Base-by-base conservation (phyloP, 2,329 filamentous ascomycete species). In the Beauveria asiatica region DNA sequence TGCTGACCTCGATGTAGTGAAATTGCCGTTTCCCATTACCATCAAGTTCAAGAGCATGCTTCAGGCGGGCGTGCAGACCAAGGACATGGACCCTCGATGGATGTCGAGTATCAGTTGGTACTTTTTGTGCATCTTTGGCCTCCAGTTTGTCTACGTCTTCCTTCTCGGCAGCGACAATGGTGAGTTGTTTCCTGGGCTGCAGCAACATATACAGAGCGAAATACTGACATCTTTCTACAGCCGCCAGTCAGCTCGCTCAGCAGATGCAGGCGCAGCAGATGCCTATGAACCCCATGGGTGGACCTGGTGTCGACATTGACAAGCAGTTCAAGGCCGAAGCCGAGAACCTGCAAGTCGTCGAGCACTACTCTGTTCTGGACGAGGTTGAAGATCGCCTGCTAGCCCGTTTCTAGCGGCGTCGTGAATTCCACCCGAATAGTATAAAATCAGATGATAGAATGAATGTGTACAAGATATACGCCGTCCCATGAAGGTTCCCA, bases 11-110 rank as follows among this genome's bases (percentile, higher is more conserved):
- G 16, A 53, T n/a, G 13, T 60, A 83, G 92, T 99, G 84, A 97
- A 97, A 86, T 77, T 99, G 27, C 94, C 94, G 0, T 99, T 99
- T 74, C 94, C 95, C 3, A 83, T 99, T 65, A 99, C 94, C 37
- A 92, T 97, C 74, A 95, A 96, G 74, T 99, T 99, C 83, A 99
- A 99, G 82, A 94, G 91, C 67, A 99, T 99, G 94, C 82, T 99
- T 57, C 94, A 99, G 77, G 93, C 93, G 46, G 94, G 94, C 68
- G 93, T 99, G 49, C 92, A 92, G 64, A 99, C 95, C 27, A 88
- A 87, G 69, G 94, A 99, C 72, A 87, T 99, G 78, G 95, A 99
- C 71, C 94, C 96, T 11, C 84, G 93, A 75, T 99, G 94, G 94
- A 96, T 99, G 76, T 97, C 92, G 1, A 96, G 92, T 75, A 86